Base-by-base conservation (phyloP, 306 rosid genomes). In the Trifolium dubium region DNA sequence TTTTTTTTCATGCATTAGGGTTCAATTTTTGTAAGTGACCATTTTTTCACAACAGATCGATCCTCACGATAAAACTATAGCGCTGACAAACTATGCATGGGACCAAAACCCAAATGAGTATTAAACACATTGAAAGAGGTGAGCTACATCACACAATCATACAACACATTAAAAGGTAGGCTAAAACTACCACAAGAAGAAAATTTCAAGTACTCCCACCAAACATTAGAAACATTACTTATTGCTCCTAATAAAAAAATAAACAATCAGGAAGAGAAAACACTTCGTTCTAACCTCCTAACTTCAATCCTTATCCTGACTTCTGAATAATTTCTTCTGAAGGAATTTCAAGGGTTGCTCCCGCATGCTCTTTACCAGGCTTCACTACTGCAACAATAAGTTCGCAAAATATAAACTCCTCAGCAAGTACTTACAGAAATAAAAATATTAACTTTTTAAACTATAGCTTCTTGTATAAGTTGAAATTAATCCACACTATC, bases 281-380 rank as follows among this genome's bases (percentile, higher is more conserved):
- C 53, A 59, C 10, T 28, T 6, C 0, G 47, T 35, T 73, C 77
- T 77, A 77, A 80, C 77, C 80, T 77, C 79, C 59, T 74, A 74
- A 50, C 46, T 70, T 19, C 14, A 14, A 35, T 49, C 51, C 46
- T 74, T 50, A 68, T 55, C 79, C 73, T 10, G 82, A 76, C 28
- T 75, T 76, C 19, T 64, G 69, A 69, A 79, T 47, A 72, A 10
- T 79, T 61, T 88, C 97, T 69, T 94, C 96, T 0, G 97, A 83
- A 15, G 97, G 97, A 81, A 91, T 58, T 85, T 94, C 99, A n/a
- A 92, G 84, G 30, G 91, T 92, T 64, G 96, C 93, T 31, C 99
- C 97, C 6, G 95, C 95, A 76, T 89, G 97, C 7, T 83, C 96
- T 81, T 85, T 88, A 46, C 61, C 75, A 5, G 98, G 86, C 86